These are phyloP conservation scores for Russula emetica DNA, from an alignment of 768 basidiomycete species.

Conservation along the genomic window DNA sequence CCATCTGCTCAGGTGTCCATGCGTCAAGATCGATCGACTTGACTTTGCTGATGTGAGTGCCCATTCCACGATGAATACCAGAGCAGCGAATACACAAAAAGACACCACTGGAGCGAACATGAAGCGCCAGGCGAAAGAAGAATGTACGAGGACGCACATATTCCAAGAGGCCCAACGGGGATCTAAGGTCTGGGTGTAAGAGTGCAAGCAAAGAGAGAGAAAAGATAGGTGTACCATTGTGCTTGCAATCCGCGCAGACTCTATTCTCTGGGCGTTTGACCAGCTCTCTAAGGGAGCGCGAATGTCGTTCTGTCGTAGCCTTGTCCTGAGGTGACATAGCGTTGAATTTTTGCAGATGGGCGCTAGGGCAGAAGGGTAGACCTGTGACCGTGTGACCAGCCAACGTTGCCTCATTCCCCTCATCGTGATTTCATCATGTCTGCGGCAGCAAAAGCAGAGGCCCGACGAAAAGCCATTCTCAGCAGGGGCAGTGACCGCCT, in stretches of 20 bases:
- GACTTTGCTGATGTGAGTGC: conserved; percentile 95
- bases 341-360: neutral
- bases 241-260: conserved; percentile 93
- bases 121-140: conserved; percentile 7
- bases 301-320: conserved; percentile 74
- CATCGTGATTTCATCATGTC: conserved; percentile 29
- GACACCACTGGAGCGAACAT: conserved; percentile 56
- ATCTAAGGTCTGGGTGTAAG: conserved; percentile 46
- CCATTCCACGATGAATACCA: conserved; percentile 96
- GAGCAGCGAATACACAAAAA: conserved; percentile 97
- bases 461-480: conserved; percentile 72
- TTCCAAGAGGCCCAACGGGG: conserved; percentile 99
- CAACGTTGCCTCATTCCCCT: neutral
- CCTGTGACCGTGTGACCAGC: conserved; percentile 1
- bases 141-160: conserved; percentile 48
- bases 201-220: neutral
- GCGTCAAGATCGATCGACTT: conserved; percentile 96
- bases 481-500: conserved; percentile 67
- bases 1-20: conserved; percentile 98
- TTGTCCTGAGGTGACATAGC: conserved; percentile 66
- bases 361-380: neutral
- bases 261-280: conserved; percentile 91
- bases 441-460: conserved; percentile 69
- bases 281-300: conserved; percentile 76
- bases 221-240: conserved; percentile 67